Evolutionary conservation across 192 early-diverging fungal genomes (phyloP).

Genomic region (Polychytrium aggregatum): DNA sequence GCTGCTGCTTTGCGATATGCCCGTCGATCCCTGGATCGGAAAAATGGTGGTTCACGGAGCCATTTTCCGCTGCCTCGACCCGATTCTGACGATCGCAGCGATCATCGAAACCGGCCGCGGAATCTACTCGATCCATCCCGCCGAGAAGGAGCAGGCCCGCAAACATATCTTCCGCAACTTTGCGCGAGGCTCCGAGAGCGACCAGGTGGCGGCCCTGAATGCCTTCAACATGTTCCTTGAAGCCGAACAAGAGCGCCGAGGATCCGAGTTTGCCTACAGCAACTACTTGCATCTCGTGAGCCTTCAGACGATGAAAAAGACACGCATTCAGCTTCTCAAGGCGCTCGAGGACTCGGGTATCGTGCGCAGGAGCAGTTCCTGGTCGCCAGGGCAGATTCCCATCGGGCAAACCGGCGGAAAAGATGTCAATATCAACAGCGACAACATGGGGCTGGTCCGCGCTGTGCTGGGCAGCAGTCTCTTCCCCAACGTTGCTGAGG

Average conservation of each 20-base stretch:
- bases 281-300: conserved; percentile 21
- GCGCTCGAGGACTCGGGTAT: conserved; percentile 24
- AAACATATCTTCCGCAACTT: conserved; percentile 18
- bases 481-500: conserved; percentile 38
- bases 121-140: conserved; percentile 34
- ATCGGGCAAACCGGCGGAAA: conserved; percentile 15
- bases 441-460: conserved; percentile 16
- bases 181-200: conserved; percentile 17
- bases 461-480: conserved; percentile 23
- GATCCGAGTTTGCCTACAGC: conserved; percentile 16
- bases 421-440: conserved; percentile 9
- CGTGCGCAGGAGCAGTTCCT: conserved; percentile 2
- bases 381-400: too few relatives aligned
- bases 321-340: conserved; percentile 20
- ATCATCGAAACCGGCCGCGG: conserved; percentile 39
- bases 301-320: conserved; percentile 22
- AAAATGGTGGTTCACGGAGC: conserved; percentile 61
- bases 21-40: conserved; percentile 60
- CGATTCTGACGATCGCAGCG: conserved; percentile 54
- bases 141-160: conserved; percentile 21
- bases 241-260: too few relatives aligned
- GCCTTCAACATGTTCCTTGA: conserved; percentile 13
- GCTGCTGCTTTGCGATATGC: conserved; percentile 42
- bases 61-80: conserved; percentile 60
- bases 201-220: conserved; percentile 22